phyloP scores from a whole-genome alignment of 768 basidiomycete species.

The Kwoniella europaea region DNA sequence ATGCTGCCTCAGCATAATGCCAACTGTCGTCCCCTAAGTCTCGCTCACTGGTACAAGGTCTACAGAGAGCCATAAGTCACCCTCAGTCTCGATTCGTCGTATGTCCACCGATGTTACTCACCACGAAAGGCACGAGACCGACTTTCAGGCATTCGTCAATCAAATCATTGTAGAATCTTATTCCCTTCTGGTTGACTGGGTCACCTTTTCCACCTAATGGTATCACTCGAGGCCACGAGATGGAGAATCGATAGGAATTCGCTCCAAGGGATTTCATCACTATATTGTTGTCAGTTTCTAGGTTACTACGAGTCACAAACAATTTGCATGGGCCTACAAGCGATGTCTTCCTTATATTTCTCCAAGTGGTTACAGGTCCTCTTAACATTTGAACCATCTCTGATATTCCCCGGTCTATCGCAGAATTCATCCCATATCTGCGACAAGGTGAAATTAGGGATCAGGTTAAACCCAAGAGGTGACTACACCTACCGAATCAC shows the following conservation, averaged over 20 bases:
- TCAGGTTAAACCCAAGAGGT: neutral
- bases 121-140: slow-evolving; percentile 63
- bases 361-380: slow-evolving; percentile 74
- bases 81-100: slow-evolving; percentile 24
- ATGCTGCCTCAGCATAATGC: too few species aligned
- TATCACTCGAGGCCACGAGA: slow-evolving; percentile 77
- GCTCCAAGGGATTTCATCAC: slow-evolving; percentile 70
- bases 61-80: neutral
- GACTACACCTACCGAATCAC: slow-evolving; percentile 29
- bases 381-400: slow-evolving; percentile 71
- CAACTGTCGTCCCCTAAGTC: neutral
- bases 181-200: slow-evolving; percentile 72
- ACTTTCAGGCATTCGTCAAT: slow-evolving; percentile 71
- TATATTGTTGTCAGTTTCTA: slow-evolving; percentile 4
- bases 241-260: slow-evolving; percentile 75
- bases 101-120: slow-evolving; percentile 32
- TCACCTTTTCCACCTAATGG: slow-evolving; percentile 71
- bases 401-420: slow-evolving; percentile 69
- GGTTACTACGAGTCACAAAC: neutral
- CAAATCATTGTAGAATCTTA: slow-evolving; percentile 71
- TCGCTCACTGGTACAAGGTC: slow-evolving; percentile 37
- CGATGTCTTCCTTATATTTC: slow-evolving; percentile 62
- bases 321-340: slow-evolving; percentile 27
- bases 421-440: slow-evolving; percentile 75
- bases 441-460: neutral